Conservation (phyloP, 768 basidiomycete species). For the Trametes punicea region DNA sequence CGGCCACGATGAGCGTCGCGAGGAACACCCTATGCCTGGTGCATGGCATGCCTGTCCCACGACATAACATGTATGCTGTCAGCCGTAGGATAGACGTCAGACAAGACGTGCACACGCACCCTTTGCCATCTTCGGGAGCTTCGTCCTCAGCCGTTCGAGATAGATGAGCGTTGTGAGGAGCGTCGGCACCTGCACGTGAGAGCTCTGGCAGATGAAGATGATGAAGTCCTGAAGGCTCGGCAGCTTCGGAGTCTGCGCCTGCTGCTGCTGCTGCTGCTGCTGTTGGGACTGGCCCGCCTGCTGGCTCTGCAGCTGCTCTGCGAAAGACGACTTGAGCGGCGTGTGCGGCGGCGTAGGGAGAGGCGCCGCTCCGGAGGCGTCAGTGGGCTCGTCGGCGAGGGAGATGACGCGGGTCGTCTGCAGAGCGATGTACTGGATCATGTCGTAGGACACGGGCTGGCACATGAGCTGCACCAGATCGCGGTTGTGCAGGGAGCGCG, state of each 20-base stretch:
- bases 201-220: conserved; percentile 68
- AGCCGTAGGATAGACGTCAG: background rate
- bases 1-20: conserved; percentile 90
- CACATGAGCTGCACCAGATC: conserved; percentile 76
- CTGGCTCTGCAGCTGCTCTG: background rate
- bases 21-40: conserved; percentile 95
- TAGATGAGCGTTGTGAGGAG: conserved; percentile 89
- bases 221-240: conserved; percentile 85
- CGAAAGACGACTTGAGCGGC: conserved; percentile 46
- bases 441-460: conserved; percentile 74
- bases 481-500: conserved; percentile 72
- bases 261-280: conserved; percentile 12
- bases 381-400: conserved; percentile 52
- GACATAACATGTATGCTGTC: conserved; percentile 11
- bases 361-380: conserved; percentile 17
- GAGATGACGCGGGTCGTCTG: conserved; percentile 74
- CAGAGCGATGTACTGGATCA: conserved; percentile 83
- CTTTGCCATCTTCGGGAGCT: conserved; percentile 80
- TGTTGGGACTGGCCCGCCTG: conserved; percentile 24
- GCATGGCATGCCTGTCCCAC: conserved; percentile 65
- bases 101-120: conserved; percentile 46
- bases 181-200: conserved; percentile 88
- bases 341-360: conserved; percentile 70
- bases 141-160: conserved; percentile 79
- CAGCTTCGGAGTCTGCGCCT: conserved; percentile 34